These are phyloP conservation scores for Vishniacozyma victoriae DNA, from an alignment of 768 basidiomycete genomes.

Conservation along the genomic window DNA sequence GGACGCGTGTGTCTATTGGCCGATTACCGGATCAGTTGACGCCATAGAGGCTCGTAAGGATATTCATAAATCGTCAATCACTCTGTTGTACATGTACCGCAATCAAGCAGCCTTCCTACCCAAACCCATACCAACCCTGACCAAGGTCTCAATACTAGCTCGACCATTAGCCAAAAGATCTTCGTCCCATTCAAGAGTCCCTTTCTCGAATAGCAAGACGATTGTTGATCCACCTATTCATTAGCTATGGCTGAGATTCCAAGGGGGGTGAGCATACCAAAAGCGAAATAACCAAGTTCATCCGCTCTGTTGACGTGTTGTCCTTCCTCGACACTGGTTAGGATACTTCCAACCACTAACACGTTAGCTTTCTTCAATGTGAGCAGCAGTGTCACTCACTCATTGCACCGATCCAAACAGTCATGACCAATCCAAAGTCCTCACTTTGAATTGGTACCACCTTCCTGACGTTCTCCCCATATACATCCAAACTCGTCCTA, in stretches of 20 bases:
- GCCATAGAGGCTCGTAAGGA: too few species aligned
- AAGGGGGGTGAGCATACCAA: conserved; percentile 55
- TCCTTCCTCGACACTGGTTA: conserved; percentile 79
- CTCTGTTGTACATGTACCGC: too few species aligned
- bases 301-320: conserved; percentile 73
- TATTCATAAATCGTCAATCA: too few species aligned
- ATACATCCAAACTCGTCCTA: conserved; percentile 80
- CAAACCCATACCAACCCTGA: conserved; percentile 80
- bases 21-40: too few species aligned
- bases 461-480: conserved; percentile 88
- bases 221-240: conserved; percentile 78
- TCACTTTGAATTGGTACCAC: conserved; percentile 86
- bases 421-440: conserved; percentile 85
- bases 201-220: conserved; percentile 81
- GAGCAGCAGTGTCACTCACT: conserved; percentile 29
- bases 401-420: conserved; percentile 54
- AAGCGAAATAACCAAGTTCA: conserved; percentile 91
- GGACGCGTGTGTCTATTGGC: too few species aligned
- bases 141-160: conserved; percentile 81
- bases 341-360: conserved; percentile 69
- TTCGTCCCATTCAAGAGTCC: conserved; percentile 80
- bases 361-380: not conserved
- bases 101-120: too few species aligned
- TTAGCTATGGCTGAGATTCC: not conserved
- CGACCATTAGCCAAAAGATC: conserved; percentile 78